Conservation (phyloP, 2,329 filamentous ascomycete species). For the Teratosphaeria destructans region DNA sequence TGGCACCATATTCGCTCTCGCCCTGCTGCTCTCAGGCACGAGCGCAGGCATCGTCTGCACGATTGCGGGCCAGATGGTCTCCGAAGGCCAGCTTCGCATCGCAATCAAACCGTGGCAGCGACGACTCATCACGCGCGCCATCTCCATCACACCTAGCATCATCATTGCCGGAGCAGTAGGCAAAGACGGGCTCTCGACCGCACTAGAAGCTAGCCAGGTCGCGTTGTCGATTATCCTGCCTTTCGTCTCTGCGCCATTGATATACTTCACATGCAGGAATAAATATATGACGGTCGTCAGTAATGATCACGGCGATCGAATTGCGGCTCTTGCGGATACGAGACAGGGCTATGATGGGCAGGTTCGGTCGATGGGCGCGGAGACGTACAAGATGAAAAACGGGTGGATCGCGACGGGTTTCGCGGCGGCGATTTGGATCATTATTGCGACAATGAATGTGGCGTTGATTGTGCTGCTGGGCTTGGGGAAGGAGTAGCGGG, state of each 20-base stretch:
- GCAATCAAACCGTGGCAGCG: slow-evolving; percentile 66
- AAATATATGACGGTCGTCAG: slow-evolving; percentile 64
- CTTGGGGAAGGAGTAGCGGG: slow-evolving; percentile 33
- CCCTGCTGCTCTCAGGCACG: slow-evolving; percentile 67
- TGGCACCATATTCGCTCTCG: slow-evolving; percentile 74
- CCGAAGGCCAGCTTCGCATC: slow-evolving; percentile 72
- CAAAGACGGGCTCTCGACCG: slow-evolving; percentile 55
- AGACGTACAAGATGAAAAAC: slow-evolving; percentile 55
- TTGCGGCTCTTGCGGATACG: neutral
- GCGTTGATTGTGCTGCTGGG: slow-evolving; percentile 58
- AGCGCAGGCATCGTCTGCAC: slow-evolving; percentile 82
- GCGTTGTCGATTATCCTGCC: slow-evolving; percentile 68
- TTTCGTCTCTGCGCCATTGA: slow-evolving; percentile 70
- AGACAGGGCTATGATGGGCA: neutral
- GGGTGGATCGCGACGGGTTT: slow-evolving; percentile 52
- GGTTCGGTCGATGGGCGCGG: neutral
- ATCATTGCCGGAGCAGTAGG: slow-evolving; percentile 75
- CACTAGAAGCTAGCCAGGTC: slow-evolving; percentile 68
- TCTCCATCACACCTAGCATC: slow-evolving; percentile 73
- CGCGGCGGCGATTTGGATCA: slow-evolving; percentile 56
- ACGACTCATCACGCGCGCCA: slow-evolving; percentile 63
- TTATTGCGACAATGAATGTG: slow-evolving; percentile 72
- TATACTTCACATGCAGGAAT: slow-evolving; percentile 73
- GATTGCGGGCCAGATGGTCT: slow-evolving; percentile 81
- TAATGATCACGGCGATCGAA: neutral